phyloP scores from a whole-genome alignment of 1,284 basidiomycete genomes.

The Sporisorium exsertum region DNA sequence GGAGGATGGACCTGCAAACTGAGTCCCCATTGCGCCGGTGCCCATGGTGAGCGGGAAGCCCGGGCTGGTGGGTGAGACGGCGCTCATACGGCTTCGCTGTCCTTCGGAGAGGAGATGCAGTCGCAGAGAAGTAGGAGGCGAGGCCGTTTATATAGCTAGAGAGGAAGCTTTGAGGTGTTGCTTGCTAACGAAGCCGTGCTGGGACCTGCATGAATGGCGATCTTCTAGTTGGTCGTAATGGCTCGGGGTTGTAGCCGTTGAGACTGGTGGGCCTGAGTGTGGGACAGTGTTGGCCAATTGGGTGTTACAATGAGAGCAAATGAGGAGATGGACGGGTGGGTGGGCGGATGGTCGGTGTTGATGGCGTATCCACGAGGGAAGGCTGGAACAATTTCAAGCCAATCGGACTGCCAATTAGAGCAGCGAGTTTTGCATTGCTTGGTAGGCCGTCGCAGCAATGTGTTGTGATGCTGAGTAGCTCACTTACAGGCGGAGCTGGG shows the following conservation, averaged over 20 bases:
- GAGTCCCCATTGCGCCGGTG: slow-evolving; percentile 22
- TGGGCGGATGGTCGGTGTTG: neutral
- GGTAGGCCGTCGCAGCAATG: neutral
- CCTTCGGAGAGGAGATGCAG: neutral
- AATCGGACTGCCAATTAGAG: neutral
- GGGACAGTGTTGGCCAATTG: neutral
- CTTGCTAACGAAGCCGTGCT: neutral
- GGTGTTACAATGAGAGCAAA: neutral
- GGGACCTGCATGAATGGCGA: slow-evolving; percentile 6
- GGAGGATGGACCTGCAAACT: slow-evolving; percentile 36
- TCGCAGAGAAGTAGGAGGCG: neutral
- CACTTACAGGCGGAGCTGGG: neutral
- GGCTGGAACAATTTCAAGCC: neutral
- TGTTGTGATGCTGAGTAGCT: neutral
- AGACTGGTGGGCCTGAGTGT: neutral
- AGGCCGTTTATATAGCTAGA: neutral
- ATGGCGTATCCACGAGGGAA: neutral
- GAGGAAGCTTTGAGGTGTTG: neutral
- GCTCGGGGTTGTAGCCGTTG: no score
- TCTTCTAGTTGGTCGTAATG: no score
- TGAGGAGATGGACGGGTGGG: neutral
- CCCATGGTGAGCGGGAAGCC: slow-evolving; percentile 56
- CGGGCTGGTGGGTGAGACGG: slow-evolving; percentile 54
- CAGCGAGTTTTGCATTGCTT: neutral
- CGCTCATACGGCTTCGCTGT: slow-evolving; percentile 26